Base-by-base conservation (phyloP, 2,329 filamentous ascomycete species). In the Intubia oerlemansii region DNA sequence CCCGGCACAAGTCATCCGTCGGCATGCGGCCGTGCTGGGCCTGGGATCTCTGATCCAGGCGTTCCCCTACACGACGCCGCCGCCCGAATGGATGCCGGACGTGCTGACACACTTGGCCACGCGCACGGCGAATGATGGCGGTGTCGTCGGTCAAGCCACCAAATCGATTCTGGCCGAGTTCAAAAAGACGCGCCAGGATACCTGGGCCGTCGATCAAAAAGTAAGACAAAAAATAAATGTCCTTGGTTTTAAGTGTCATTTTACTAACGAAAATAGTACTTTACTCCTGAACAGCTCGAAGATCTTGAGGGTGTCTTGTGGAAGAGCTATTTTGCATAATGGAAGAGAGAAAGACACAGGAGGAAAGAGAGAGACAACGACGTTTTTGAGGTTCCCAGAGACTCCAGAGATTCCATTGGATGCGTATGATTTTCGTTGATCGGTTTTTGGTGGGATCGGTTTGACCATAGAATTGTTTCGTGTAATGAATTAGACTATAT, bases 161-260 rank as follows among this genome's bases (percentile, higher is more conserved):
- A 98, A 98, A 62, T 66, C 65, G 12, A 84, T 93, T 20, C 57
- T 98, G 38, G 82, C 82, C 35, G 90, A 98, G 44, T 98, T 98
- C 61, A 98, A 98, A 59, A 98, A 98, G 66, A 98, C 88, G 25
- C 72, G 88, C 48, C 88, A 98, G 51, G 88, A 98, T 57, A 98
- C 85, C 40, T 98, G 88, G 88, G 75, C 75, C 43, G 85, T 92
- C 35, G 88, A 98, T 55, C 80, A 92, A 41, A 95, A 92, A 76
- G 88, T 92, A 55, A 15, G 25, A 25, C 8, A 5, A 10, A n/a
- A n/a, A n/a, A n/a, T n/a, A n/a, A n/a, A 6, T 25, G 5, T 13
- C n/a, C 5, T 29, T n/a, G 10, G 6, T 14, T 24, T 29, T 29
- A 27, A 11, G n/a, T n/a, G n/a, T n/a, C n/a, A n/a, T n/a, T n/a